Percentiles rank a stretch among this genome's conserved stretches.
These are phyloP conservation scores for Pisolithus thermaeus DNA, from an alignment of 1,284 basidiomycete genomes.

Conservation along the genomic window DNA sequence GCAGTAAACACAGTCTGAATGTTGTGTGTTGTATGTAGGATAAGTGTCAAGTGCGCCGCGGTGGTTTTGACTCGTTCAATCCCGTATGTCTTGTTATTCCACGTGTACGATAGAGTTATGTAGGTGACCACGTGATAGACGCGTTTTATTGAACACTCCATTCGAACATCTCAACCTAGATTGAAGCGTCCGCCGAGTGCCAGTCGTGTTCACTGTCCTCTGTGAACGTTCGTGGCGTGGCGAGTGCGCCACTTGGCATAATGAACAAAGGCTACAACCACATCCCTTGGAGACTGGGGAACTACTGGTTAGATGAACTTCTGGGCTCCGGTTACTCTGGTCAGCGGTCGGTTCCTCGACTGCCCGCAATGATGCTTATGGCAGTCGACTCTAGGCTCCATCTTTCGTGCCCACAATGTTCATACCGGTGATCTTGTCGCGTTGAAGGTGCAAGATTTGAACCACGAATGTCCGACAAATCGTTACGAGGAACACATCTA, in stretches of 20 bases:
- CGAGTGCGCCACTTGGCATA: too few relatives aligned
- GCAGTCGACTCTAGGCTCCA: constrained; percentile 42
- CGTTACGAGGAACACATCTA: constrained; percentile 63
- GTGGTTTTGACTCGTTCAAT: too few relatives aligned
- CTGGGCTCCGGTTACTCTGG: constrained; percentile 55
- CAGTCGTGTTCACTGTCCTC: too few relatives aligned
- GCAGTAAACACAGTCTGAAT: constrained; percentile 11
- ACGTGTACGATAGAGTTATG: too few relatives aligned
- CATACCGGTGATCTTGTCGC: constrained; percentile 55
- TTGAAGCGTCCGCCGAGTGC: background rate
- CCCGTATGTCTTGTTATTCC: too few relatives aligned
- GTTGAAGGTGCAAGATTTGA: constrained; percentile 60
- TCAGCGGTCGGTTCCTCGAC: constrained; percentile 13
- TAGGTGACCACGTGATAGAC: constrained; percentile 26
- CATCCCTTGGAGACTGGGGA: constrained; percentile 39
- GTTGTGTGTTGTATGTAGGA: background rate
- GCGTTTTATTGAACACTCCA: constrained; percentile 9
- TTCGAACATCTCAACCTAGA: background rate
- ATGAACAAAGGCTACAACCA: constrained; percentile 18
- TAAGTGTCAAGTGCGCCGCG: background rate
- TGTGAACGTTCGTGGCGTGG: too few relatives aligned
- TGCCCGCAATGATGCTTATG: background rate
- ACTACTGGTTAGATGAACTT: constrained; percentile 41
- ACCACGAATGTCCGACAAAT: constrained; percentile 72
- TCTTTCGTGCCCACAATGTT: constrained; percentile 55